A percentile compares a stretch with the other conserved stretches of the same genome.
These are phyloP conservation scores for Phytophthora sansomeana DNA, from an alignment of 352 stramenopile species.

Conservation along the genomic window DNA sequence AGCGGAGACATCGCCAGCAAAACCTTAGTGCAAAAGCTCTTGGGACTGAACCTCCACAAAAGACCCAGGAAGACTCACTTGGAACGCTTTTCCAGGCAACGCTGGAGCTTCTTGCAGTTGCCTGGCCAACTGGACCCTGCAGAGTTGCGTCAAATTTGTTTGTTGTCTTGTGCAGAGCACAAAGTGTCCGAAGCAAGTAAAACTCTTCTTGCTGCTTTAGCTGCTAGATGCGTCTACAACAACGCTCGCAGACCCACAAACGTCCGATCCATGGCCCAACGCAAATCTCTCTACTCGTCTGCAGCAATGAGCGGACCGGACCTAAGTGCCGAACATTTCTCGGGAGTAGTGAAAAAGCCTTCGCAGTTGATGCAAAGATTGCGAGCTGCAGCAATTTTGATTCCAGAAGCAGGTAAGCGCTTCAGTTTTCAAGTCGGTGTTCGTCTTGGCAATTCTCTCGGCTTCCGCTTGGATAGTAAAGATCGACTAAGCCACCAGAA, in stretches of 20 bases:
- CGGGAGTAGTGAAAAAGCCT: background rate
- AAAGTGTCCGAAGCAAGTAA: conserved; percentile 30
- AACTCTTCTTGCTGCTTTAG: conserved; percentile 28
- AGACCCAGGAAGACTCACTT: conserved; percentile 18
- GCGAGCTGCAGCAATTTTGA: conserved; percentile 15
- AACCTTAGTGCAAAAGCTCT: conserved; percentile 8
- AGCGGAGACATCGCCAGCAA: conserved; percentile 14
- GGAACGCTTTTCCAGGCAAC: conserved; percentile 37
- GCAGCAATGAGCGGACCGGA: conserved; percentile 26
- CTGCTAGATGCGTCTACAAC: conserved; percentile 41
- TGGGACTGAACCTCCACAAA: background rate
- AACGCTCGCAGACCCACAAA: conserved; percentile 20
- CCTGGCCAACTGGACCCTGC: conserved; percentile 42
- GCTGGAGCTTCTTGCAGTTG: conserved; percentile 29
- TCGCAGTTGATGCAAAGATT: conserved; percentile 28
- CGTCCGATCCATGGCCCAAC: conserved; percentile 30
- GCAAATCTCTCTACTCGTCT: conserved; percentile 38
- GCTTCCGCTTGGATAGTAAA: conserved; percentile 27
- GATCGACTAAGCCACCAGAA: conserved; percentile 23
- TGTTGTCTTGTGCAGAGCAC: conserved; percentile 41
- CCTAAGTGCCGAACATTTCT: conserved; percentile 28
- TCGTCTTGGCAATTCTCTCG: conserved; percentile 22
- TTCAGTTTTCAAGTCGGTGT: conserved; percentile 33
- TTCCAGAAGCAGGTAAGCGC: conserved; percentile 33
- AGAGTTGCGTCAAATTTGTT: conserved; percentile 41